Base-by-base conservation (phyloP, 441 rosid species). In the Sinapis alba region DNA sequence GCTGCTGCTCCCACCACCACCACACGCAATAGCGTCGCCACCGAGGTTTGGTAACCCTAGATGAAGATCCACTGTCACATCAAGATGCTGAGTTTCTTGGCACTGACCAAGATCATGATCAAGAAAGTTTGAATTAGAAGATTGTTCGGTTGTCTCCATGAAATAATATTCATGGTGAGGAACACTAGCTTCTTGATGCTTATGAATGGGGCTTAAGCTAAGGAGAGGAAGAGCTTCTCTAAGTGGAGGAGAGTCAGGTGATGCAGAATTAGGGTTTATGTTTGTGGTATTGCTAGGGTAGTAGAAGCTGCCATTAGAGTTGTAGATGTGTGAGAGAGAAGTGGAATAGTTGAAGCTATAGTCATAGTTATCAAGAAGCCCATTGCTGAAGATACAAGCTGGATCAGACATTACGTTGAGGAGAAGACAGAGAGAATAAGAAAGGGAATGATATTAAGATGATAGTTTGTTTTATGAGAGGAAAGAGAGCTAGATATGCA, bases 171-270 rank as follows among this genome's bases (percentile, higher is more conserved):
- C 84, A 80, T 77, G 78, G 24, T 50, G 70, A 63, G 79, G 59
- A 64, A 61, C 81, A 56, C 10, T 45, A 12, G 72, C 74, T 15
- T 78, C 79, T 24, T 80, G 83, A 47, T 87, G 80, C 28, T 62
- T 76, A 32, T 67, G 62, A 7, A 86, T 23, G 30, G 97, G 94
- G 79, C 89, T 89, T 68, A 89, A 62, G 58, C 82, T 88, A 38
- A 94, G 79, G 60, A 94, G 98, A 65, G 97, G 97, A 15, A 94
- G 89, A 68, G 91, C 97, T 84, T 94, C 90, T 76, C 83, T 86
- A 8, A 92, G 84, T 67, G 97, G 98, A 41, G 98, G 97, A 62
- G 97, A 93, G 53, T 53, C 47, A 27, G 75, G 54, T 23, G 59
- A 78, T 74, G 75, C 27, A 58, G 64, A 66, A 50, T 62, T 69